These are phyloP conservation scores for Withania somnifera DNA, from an alignment of 305 asterid genomes.

Conservation along the genomic window DNA sequence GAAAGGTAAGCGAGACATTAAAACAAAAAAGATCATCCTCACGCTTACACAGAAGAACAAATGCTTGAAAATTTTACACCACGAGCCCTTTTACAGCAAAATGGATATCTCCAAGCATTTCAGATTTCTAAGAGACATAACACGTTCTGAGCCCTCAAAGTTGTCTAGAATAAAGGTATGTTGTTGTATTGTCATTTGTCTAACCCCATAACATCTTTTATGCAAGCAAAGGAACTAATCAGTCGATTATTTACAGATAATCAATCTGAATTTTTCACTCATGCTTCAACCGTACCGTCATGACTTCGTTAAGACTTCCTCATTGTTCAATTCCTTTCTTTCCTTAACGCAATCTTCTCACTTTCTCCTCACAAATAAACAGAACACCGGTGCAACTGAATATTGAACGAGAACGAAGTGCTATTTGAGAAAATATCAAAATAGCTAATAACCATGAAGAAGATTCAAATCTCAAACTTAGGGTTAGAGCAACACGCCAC, in stretches of 20 bases:
- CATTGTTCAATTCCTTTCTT: background rate
- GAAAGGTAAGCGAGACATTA: background rate
- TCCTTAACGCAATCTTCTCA: background rate
- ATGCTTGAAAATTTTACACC: background rate
- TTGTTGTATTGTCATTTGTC: background rate
- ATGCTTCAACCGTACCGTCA: background rate
- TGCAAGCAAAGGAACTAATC: background rate
- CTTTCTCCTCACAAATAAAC: background rate
- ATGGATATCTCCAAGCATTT: background rate
- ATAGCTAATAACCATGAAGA: background rate
- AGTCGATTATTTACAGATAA: background rate
- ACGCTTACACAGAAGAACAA: background rate
- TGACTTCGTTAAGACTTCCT: background rate
- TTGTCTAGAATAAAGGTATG: background rate
- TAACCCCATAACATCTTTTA: background rate
- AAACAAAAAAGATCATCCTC: background rate
- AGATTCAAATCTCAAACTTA: background rate
- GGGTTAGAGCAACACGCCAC: background rate
- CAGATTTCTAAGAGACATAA: background rate
- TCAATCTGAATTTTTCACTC: background rate
- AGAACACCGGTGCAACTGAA: background rate
- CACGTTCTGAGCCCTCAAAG: background rate
- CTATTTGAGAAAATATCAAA: background rate
- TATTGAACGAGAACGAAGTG: background rate
- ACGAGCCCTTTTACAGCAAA: background rate